Evolutionary conservation across 2,329 filamentous ascomycete species (phyloP), one percentile per base, ranked within the genome.

Genomic region (Hymenoscyphus albidus): DNA sequence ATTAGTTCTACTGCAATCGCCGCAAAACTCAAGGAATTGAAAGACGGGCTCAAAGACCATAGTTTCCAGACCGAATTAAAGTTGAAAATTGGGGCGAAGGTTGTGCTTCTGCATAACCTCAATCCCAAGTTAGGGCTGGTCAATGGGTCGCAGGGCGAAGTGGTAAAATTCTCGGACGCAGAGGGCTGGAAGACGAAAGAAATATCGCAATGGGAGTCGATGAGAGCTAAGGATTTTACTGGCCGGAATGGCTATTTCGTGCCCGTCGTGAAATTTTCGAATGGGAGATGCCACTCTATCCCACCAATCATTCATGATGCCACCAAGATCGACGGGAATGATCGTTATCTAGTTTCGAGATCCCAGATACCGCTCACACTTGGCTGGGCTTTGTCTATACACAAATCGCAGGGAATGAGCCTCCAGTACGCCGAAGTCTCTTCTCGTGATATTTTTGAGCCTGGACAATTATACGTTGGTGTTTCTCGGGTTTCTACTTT

Each of bases 381-480:
- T 27, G 94, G 93, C 0, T 98, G 95, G 95, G 94, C 95, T 1
- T 79, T 98, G 39, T 96, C 92, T 0, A 98, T 99, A 64, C 95
- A 99, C 81, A 98, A 98, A 78, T 93, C 94, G 0, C 93, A 97
- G 75, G 93, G 93, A 1, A 93, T 97, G 77, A 97, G 93, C 0
- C 58, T 74, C 5, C 61, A 72, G 3, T 64, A 67, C 59, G 69
- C 73, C 1, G 69, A 72, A 56, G 72, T 74, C 1, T 71, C 69
- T 1, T 66, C 65, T 4, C 59, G 65, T 0, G 63, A 72, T 62
- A 69, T 74, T 7, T 74, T 74, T 57, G 72, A 74, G 38, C 54
- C 61, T 0, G 73, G 72, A 0, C 70, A 74, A 44, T 40, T 72
- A 3, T 74, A 74, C 62, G 72, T 73, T 32, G 73, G 68, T 1